These are phyloP conservation scores for Zygosaccharomyces bisporus DNA, from an alignment of 805 yeast species.

Conservation along the genomic window DNA sequence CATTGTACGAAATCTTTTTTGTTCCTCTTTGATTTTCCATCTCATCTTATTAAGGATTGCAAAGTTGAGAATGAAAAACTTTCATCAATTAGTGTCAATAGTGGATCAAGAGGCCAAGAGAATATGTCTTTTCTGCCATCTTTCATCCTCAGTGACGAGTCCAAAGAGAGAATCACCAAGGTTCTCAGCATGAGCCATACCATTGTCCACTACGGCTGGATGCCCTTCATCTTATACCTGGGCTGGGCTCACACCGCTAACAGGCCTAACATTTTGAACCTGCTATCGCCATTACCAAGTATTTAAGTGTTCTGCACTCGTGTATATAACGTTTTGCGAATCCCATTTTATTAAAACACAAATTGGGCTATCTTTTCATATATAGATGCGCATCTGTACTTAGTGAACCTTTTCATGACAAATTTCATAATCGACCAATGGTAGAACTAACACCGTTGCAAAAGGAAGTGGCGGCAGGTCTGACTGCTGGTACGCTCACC, in stretches of 20 bases:
- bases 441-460: slow-evolving; percentile 28
- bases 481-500: slow-evolving; percentile 75
- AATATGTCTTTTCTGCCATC: slow-evolving; percentile 35
- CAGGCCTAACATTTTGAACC: slow-evolving; percentile 70
- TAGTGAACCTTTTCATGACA: slow-evolving; percentile 2
- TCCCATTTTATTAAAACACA: not conserved
- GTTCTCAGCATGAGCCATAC: slow-evolving; percentile 79
- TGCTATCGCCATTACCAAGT: slow-evolving; percentile 39
- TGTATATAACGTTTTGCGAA: slow-evolving; percentile 4
- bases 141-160: slow-evolving; percentile 38
- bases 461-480: slow-evolving; percentile 64
- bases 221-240: slow-evolving; percentile 88
- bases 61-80: not conserved
- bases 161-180: slow-evolving; percentile 81
- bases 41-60: not conserved
- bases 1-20: slow-evolving; percentile 3
- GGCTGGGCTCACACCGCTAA: slow-evolving; percentile 81
- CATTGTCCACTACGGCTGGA: slow-evolving; percentile 93
- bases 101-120: slow-evolving; percentile 1
- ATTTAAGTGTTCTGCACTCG: slow-evolving; percentile 19
- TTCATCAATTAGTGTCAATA: not conserved
- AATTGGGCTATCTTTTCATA: not conserved
- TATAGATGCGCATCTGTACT: slow-evolving; percentile 5
- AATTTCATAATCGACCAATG: not conserved
- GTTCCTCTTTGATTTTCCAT: not conserved